Percentiles rank a stretch among this genome's conserved stretches.
These are phyloP conservation scores for Fennellomyces sp. DNA, from an alignment of 371 early-diverging fungal genomes.

Conservation along the genomic window DNA sequence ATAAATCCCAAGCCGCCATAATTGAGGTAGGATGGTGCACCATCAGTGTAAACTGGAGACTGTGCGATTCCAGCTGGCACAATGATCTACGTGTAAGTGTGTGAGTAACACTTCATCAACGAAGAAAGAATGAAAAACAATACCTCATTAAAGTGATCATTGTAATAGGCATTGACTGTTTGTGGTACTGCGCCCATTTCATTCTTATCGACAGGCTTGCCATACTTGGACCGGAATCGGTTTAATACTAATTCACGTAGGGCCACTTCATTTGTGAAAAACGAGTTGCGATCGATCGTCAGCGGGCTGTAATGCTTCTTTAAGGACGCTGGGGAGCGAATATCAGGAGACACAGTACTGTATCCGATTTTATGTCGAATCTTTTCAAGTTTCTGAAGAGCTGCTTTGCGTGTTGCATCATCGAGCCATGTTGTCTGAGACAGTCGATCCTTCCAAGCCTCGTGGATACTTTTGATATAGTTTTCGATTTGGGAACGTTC, in stretches of 20 bases:
- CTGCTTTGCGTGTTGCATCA: slow-evolving; percentile 41
- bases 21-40: slow-evolving; percentile 53
- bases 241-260: slow-evolving; percentile 18
- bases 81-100: no score
- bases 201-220: slow-evolving; percentile 43
- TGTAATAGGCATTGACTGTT: slow-evolving; percentile 69
- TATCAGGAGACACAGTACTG: slow-evolving; percentile 51
- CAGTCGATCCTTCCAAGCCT: slow-evolving; percentile 40
- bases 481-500: slow-evolving; percentile 24
- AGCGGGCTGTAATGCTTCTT: slow-evolving; percentile 41
- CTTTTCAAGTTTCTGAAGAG: slow-evolving; percentile 42
- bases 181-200: slow-evolving; percentile 60
- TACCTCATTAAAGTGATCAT: slow-evolving; percentile 45
- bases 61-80: slow-evolving; percentile 68
- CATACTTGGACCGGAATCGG: slow-evolving; percentile 25
- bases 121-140: no score
- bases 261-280: slow-evolving; percentile 47
- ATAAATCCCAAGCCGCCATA: slow-evolving; percentile 65
- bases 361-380: slow-evolving; percentile 52
- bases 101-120: no score
- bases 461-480: slow-evolving; percentile 35
- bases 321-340: slow-evolving; percentile 44
- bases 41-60: slow-evolving; percentile 42
- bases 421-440: slow-evolving; percentile 57
- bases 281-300: slow-evolving; percentile 28